These are phyloP conservation scores for Coelastrella sp. DNA, from an alignment of 139 green algal species.

Conservation along the genomic window DNA sequence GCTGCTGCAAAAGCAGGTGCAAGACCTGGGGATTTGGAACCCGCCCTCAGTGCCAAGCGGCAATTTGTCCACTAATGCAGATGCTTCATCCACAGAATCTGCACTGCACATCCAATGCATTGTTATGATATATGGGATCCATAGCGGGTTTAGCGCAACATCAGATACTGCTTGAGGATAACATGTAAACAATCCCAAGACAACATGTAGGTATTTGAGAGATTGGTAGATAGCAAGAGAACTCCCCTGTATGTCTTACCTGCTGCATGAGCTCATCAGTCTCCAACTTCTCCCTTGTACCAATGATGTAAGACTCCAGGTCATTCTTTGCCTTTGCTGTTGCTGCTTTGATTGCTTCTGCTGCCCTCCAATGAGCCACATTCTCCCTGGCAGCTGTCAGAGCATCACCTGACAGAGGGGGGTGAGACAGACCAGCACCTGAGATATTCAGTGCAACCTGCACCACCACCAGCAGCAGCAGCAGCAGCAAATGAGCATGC, in stretches of 20 bases:
- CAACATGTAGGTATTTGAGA: no score
- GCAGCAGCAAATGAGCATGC: neutral
- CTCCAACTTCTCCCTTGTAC: conserved; percentile 70
- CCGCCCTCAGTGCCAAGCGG: no score
- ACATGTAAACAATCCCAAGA: no score
- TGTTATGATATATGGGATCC: no score
- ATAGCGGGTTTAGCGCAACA: no score
- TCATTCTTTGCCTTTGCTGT: conserved; percentile 85
- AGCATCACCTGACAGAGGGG: conserved; percentile 9
- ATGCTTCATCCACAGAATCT: neutral
- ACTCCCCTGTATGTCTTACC: no score
- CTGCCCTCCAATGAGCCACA: conserved; percentile 31
- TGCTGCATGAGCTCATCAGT: conserved; percentile 63
- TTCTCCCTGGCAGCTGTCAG: neutral
- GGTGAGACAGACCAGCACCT: neutral
- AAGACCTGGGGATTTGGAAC: no score
- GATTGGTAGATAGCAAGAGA: no score
- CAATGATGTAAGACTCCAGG: conserved; percentile 94
- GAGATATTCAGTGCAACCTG: conserved; percentile 28
- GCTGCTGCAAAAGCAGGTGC: neutral
- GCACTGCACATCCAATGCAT: no score
- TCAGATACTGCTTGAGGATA: no score
- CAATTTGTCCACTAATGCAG: no score
- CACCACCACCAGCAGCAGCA: neutral
- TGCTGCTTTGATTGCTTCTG: conserved; percentile 73